These are phyloP conservation scores for Iodosphaeria phyllophila DNA, from an alignment of 2,329 filamentous ascomycete species.

Conservation along the genomic window DNA sequence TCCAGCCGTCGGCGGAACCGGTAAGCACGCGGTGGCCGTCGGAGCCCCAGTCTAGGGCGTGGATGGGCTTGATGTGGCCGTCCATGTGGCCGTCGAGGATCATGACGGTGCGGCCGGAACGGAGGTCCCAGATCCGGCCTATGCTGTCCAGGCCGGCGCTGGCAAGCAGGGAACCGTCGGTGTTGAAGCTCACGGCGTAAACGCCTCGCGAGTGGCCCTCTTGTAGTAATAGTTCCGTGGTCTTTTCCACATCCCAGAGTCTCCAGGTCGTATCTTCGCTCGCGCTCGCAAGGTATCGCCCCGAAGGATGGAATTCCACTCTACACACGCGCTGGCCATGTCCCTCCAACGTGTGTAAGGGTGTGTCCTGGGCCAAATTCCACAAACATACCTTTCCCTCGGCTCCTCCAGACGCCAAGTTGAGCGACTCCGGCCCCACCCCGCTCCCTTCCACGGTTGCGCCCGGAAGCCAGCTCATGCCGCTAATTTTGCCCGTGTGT, in stretches of 20 bases:
- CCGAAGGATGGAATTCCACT: conserved; percentile 87
- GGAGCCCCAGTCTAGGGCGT: conserved; percentile 77
- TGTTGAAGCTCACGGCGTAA: conserved; percentile 76
- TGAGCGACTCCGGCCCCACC: conserved; percentile 56
- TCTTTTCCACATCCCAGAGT: conserved; percentile 82
- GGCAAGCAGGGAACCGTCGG: conserved; percentile 75
- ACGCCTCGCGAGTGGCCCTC: conserved; percentile 92
- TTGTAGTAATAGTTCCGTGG: conserved; percentile 68
- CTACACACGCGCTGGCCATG: conserved; percentile 79
- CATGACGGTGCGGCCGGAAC: conserved; percentile 87
- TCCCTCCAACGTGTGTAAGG: conserved; percentile 62
- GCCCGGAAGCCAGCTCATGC: conserved; percentile 76
- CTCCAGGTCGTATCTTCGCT: conserved; percentile 96
- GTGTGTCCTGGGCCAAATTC: conserved; percentile 75
- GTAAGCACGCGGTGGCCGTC: conserved; percentile 90
- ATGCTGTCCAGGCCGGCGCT: conserved; percentile 91
- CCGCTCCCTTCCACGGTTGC: conserved; percentile 54
- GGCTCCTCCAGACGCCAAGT: conserved; percentile 77
- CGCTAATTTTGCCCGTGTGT: conserved; percentile 78
- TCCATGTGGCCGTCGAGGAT: conserved; percentile 77
- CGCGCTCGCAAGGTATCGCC: conserved; percentile 75
- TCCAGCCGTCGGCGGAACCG: conserved; percentile 82
- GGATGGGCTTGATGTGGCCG: conserved; percentile 73
- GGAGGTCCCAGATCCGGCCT: conserved; percentile 84
- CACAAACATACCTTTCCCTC: conserved; percentile 80